Percentiles rank a stretch among this genome's conserved stretches.
phyloP scores from a whole-genome alignment of 2,329 filamentous ascomycete genomes.

The Botryotinia narcissicola region DNA sequence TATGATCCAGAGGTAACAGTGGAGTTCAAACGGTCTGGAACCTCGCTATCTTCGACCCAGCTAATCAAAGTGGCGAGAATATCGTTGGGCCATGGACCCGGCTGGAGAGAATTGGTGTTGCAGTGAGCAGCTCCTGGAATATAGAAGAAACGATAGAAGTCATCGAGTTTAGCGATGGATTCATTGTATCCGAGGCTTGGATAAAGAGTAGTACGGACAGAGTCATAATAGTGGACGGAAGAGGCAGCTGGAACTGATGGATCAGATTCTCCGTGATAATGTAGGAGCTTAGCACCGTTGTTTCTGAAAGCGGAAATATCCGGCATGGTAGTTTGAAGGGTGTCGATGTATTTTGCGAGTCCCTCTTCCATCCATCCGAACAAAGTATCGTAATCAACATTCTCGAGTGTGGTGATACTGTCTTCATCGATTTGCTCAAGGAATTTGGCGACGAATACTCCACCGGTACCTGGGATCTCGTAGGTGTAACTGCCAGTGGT shows the following conservation, averaged over 20 bases:
- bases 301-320: not conserved
- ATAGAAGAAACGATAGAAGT: not conserved
- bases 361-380: not conserved
- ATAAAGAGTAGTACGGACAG: not conserved
- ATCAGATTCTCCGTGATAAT: not conserved
- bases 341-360: not conserved
- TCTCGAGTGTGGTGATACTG: not conserved
- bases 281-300: not conserved
- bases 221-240: not conserved
- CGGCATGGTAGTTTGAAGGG: not conserved
- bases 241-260: not conserved
- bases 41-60: not conserved
- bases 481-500: not conserved
- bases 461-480: not conserved
- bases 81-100: not conserved
- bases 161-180: not conserved
- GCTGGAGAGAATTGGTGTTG: not conserved
- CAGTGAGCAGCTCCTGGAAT: not conserved
- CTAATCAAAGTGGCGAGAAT: not conserved
- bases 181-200: not conserved
- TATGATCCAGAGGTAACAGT: not conserved
- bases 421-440: not conserved
- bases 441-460: not conserved
- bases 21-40: not conserved
- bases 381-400: not conserved